Percentiles rank a stretch among this genome's conserved stretches.
phyloP scores from a whole-genome alignment of 345 rosid genomes.

The Eucalyptus erythrocorys region DNA sequence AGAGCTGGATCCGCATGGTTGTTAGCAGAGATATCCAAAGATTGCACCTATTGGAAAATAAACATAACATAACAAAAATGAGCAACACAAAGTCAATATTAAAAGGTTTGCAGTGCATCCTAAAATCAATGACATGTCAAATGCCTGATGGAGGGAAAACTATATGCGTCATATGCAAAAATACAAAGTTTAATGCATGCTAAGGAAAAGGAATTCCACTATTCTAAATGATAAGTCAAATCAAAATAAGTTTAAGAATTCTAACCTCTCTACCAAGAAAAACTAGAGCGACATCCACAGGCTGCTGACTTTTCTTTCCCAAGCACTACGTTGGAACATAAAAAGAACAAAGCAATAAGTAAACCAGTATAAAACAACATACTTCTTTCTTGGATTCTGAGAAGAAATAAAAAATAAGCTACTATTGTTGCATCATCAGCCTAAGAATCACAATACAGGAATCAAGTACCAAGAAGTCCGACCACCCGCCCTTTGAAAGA shows the following conservation, averaged over 20 bases:
- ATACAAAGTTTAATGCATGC: neutral
- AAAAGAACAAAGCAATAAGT: neutral
- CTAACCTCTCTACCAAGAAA: constrained; percentile 88
- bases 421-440: neutral
- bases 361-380: neutral
- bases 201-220: neutral
- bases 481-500: constrained; percentile 69
- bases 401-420: neutral
- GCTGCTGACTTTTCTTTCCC: constrained; percentile 32
- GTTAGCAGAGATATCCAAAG: constrained; percentile 55
- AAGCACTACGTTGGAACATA: constrained; percentile 38
- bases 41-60: constrained; percentile 35
- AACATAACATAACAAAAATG: neutral
- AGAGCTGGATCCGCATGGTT: constrained; percentile 40
- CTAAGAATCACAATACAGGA: neutral
- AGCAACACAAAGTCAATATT: neutral
- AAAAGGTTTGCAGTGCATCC: neutral
- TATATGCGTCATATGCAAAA: neutral
- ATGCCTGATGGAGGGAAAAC: neutral
- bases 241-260: neutral
- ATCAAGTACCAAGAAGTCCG: constrained; percentile 57
- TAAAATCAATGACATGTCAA: neutral
- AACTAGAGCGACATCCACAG: constrained; percentile 67
- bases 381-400: neutral
- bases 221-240: neutral